Evolutionary conservation across 805 yeast genomes (phyloP).

Genomic region (Wickerhamiella dianesei): DNA sequence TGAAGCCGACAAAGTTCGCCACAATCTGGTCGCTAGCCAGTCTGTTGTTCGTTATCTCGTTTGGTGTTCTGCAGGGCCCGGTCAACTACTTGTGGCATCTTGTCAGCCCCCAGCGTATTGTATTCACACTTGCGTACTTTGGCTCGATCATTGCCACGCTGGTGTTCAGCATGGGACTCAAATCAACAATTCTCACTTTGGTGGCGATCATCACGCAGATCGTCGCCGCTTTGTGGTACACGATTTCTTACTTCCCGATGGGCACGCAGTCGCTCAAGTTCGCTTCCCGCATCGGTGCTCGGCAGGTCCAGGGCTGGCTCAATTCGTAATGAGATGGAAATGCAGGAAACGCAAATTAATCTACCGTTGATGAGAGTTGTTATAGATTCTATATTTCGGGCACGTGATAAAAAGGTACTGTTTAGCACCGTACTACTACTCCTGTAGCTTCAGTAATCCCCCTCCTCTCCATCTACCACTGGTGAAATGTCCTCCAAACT

Average conservation of each 20-base stretch:
- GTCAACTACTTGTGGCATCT: conserved; percentile 63
- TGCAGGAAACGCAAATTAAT: background rate
- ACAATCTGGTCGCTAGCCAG: conserved; percentile 81
- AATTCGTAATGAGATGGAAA: conserved; percentile 19
- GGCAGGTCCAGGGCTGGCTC: conserved; percentile 36
- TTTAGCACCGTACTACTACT: too few relatives aligned
- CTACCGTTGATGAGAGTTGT: background rate
- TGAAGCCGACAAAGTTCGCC: conserved; percentile 86
- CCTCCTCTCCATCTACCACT: background rate
- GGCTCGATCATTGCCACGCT: conserved; percentile 68
- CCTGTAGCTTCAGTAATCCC: background rate
- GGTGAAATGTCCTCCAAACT: conserved; percentile 1
- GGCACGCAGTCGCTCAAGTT: conserved; percentile 66
- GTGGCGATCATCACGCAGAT: conserved; percentile 64
- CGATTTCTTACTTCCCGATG: conserved; percentile 87
- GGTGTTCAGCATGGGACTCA: conserved; percentile 57
- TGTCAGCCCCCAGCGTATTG: conserved; percentile 57
- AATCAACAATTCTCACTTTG: conserved; percentile 63
- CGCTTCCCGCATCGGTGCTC: conserved; percentile 43
- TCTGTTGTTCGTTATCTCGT: conserved; percentile 69
- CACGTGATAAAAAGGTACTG: background rate
- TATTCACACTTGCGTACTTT: conserved; percentile 70
- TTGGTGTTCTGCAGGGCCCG: conserved; percentile 89
- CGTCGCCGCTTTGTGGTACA: conserved; percentile 78
- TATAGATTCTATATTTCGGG: background rate